Base-by-base conservation (phyloP, 345 rosid species). In the Capsella bursapastoris region DNA sequence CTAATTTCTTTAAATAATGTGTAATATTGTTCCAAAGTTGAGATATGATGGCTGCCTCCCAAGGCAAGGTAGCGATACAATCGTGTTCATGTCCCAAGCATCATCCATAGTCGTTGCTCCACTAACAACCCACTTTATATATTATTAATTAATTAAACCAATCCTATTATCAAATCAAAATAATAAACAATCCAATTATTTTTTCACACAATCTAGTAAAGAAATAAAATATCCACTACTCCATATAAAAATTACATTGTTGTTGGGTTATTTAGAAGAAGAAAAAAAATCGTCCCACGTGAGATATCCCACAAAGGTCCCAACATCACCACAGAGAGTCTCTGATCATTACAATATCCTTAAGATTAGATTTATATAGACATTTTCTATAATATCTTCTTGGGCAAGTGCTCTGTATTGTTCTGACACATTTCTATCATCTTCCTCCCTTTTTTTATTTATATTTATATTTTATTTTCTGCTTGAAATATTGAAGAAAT, bases 361-460 rank as follows among this genome's bases (percentile, higher is more conserved):
- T 27, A 38, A 77, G 81, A 78, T 71, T 78, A 73, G 44, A 83
- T 77, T 79, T 78, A 71, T 76, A 27, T 65, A 72, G 73, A 73
- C 76, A 76, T 67, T 79, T 70, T 74, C 73, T 70, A 57, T 64
- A 72, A 78, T 78, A 73, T 72, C 81, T 64, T 52, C 49, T 32
- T 40, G 80, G 65, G 72, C 82, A 85, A 78, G 83, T 88, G 80
- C 96, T 85, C 80, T 89, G 93, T 59, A 83, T 84, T 70, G 69
- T 16, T 82, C 97, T 83, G 90, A 85, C 93, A 88, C 88, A 73
- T 74, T 76, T 86, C 64, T 72, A 87, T 87, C 83, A 69, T 72
- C 81, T 70, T 58, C 50, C 37, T 44, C 34, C 27, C 34, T 22
- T 71, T 66, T 66, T 41, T 34, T 47, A 5, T 7, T 32, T 27